Conservation (phyloP, 2,329 filamentous ascomycete genomes). For the Exophiala oligosperma region DNA sequence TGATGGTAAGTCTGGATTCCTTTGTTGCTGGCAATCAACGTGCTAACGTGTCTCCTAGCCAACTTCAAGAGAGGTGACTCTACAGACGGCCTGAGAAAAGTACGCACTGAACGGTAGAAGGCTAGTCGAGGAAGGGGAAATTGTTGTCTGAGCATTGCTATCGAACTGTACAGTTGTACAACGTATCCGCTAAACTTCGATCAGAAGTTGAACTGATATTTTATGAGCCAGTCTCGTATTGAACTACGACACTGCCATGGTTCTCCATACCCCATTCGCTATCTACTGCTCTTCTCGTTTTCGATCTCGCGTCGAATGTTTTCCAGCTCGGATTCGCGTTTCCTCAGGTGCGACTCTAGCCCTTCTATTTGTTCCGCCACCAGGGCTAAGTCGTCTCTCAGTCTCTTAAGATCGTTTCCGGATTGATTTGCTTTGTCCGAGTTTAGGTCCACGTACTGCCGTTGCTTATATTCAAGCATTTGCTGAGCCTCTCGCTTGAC, state of each 20-base stretch:
- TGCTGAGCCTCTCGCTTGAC: constrained; percentile 94
- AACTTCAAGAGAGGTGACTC: constrained; percentile 31
- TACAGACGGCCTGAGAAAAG: constrained; percentile 30
- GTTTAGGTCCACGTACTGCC: constrained; percentile 68
- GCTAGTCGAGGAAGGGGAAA: constrained; percentile 2
- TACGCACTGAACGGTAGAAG: constrained; percentile 28
- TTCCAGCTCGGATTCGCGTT: constrained; percentile 72
- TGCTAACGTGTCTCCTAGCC: constrained; percentile 22
- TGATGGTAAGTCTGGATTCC: constrained; percentile 65
- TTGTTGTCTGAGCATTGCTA: constrained; percentile 9
- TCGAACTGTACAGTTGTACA: constrained; percentile 21
- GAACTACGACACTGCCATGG: neutral
- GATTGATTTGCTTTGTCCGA: constrained; percentile 63
- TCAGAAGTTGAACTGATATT: constrained; percentile 5
- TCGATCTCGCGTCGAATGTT: constrained; percentile 82
- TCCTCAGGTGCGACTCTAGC: constrained; percentile 76
- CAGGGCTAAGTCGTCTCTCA: constrained; percentile 81
- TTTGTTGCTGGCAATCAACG: neutral
- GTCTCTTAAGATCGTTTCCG: constrained; percentile 71
- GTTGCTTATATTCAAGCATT: constrained; percentile 90
- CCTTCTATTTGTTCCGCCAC: constrained; percentile 95
- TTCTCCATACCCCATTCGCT: neutral
- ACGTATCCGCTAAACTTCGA: constrained; percentile 17
- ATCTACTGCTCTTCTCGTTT: constrained; percentile 68
- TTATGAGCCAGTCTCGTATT: neutral